Evolutionary conservation across 148 eudicot species (phyloP), one percentile per base, ranked within the genome.

Genomic region (Arbutus unedo): DNA sequence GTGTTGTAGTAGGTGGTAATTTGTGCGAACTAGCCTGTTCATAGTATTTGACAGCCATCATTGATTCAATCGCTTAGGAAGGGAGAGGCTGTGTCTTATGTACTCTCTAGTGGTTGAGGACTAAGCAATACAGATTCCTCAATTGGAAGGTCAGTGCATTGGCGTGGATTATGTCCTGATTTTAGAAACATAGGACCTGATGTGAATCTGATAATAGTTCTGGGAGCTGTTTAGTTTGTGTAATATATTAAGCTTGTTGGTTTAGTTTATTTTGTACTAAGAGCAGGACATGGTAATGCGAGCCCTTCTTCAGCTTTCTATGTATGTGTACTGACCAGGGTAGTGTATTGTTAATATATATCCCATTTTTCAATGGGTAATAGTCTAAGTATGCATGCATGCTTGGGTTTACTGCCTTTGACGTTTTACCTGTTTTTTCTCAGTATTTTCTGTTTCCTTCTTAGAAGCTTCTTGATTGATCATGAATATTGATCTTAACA

Each of bases 401-500:
- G 4, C 60, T 76, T 23, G 60, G 60, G 43, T 25, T 21, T 76
- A 51, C 79, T 76, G 79, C 44, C 68, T 56, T 53, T 4, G 57
- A 49, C 47, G 41, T 50, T 74, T 44, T 53, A 4, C 2, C 6
- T 9, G 0, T 43, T 45, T 31, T 73, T 71, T 5, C 19, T 16
- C 57, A 56, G 15, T 6, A 47, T 38, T 71, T 57, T 43, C 9
- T 43, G 6, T 38, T 14, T 43, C 7, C 53, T 57, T n/a, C 13
- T 43, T 16, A 53, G 70, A 80, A 76, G 23, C 47, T 31, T 57
- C 38, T 78, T 80, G n/a, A 54, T 54, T 79, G 44, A 48, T 72
- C 14, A 70, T 84, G 48, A 70, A 44, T 79, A 15, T 77, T 67
- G 75, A 59, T 53, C 48, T 56, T 53, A 25, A 79, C 82, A 83